Conservation (phyloP, 768 basidiomycete genomes). For the Pleurotus citrinopileatus region DNA sequence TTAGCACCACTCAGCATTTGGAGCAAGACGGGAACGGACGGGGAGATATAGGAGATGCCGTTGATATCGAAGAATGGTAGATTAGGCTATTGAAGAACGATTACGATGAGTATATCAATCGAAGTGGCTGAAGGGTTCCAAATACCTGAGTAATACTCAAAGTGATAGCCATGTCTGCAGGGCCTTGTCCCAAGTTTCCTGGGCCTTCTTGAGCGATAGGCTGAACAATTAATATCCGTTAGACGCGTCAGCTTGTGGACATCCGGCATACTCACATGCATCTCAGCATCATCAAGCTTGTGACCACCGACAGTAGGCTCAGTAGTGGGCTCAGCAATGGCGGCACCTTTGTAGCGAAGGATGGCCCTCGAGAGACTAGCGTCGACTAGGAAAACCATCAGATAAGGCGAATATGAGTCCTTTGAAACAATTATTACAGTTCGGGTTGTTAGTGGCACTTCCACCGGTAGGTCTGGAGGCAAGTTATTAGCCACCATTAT, state of each 20-base stretch:
- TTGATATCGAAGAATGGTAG: conserved; percentile 30
- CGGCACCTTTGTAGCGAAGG: conserved; percentile 34
- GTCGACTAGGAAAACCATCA: conserved; percentile 18
- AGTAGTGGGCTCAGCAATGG: conserved; percentile 27
- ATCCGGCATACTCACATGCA: conserved; percentile 28
- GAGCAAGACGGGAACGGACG: conserved; percentile 46
- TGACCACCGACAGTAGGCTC: conserved; percentile 15
- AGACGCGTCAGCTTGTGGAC: too few relatives aligned
- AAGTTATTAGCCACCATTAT: conserved; percentile 5
- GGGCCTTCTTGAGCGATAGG: conserved; percentile 15
- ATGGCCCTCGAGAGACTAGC: conserved; percentile 33
- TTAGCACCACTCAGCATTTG: conserved; percentile 51
- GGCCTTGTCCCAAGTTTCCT: conserved; percentile 18
- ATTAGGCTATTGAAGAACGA: conserved; percentile 19
- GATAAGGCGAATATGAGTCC: neutral
- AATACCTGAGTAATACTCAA: conserved; percentile 20
- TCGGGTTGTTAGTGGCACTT: conserved; percentile 21
- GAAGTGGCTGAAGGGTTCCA: neutral
- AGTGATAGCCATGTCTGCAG: conserved; percentile 20
- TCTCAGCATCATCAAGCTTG: conserved; percentile 24
- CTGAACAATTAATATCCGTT: too few relatives aligned
- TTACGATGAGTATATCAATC: neutral
- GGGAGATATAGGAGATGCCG: conserved; percentile 32
- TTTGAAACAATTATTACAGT: conserved; percentile 14
- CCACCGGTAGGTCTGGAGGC: conserved; percentile 21